Conservation (phyloP, 306 rosid species). For the Malus fusca region DNA sequence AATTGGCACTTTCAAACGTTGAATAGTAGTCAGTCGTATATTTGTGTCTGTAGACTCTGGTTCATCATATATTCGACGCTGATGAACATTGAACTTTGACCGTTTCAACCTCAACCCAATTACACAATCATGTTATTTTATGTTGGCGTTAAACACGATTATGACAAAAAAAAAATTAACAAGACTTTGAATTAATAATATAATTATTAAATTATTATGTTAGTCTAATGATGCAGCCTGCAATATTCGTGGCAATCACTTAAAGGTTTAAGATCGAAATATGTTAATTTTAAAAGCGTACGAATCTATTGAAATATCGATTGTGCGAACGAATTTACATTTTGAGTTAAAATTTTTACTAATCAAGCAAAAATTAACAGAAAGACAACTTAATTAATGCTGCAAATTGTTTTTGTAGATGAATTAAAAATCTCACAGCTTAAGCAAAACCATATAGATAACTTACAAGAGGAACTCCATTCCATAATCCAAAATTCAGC, state of each 20-base stretch:
- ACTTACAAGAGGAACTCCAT: not conserved
- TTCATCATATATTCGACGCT: not conserved
- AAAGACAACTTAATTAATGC: not conserved
- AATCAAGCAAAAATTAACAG: not conserved
- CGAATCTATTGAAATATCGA: no score
- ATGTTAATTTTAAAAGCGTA: no score
- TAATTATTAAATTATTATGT: not conserved
- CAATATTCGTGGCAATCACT: not conserved
- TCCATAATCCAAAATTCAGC: constrained; percentile 1
- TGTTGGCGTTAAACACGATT: not conserved
- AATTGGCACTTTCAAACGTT: not conserved
- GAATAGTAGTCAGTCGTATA: not conserved
- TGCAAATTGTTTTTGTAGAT: not conserved
- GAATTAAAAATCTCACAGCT: not conserved
- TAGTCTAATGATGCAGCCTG: not conserved
- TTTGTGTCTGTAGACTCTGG: not conserved
- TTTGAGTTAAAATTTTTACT: no score
- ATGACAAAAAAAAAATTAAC: no score
- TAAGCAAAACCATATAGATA: not conserved
- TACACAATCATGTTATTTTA: not conserved
- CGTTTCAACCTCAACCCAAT: not conserved
- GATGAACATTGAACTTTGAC: constrained; percentile 12
- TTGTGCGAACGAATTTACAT: no score
- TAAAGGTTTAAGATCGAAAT: not conserved
- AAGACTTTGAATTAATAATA: not conserved